phyloP scores from a whole-genome alignment of 1,284 basidiomycete genomes.

The Cryptococcus neoformans region DNA sequence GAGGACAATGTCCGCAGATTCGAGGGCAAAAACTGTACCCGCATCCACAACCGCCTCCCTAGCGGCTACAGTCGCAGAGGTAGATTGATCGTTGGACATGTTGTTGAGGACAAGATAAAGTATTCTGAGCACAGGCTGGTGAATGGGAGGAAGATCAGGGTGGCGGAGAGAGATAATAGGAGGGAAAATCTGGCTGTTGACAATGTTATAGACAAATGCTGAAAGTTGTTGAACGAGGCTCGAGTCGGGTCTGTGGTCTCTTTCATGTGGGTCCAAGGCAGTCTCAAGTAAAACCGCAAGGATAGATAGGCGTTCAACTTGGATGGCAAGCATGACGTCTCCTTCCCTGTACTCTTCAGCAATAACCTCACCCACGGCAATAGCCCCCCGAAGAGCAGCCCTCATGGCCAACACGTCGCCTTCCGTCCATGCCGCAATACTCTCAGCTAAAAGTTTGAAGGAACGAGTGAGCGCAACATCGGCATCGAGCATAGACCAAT shows the following conservation, averaged over 20 bases:
- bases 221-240: constrained; percentile 52
- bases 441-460: constrained; percentile 71
- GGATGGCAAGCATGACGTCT: constrained; percentile 79
- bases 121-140: constrained; percentile 73
- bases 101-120: constrained; percentile 68
- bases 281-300: constrained; percentile 73
- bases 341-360: constrained; percentile 69
- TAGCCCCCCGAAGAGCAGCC: constrained; percentile 60
- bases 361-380: constrained; percentile 63
- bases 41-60: constrained; percentile 28
- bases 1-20: constrained; percentile 38
- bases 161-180: constrained; percentile 72
- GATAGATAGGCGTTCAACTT: constrained; percentile 69
- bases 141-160: constrained; percentile 65
- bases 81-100: constrained; percentile 1
- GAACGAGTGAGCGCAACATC: constrained; percentile 71
- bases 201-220: constrained; percentile 61
- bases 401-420: constrained; percentile 58
- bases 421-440: constrained; percentile 63
- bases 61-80: constrained; percentile 9
- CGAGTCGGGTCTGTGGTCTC: constrained; percentile 44
- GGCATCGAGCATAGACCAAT: constrained; percentile 77
- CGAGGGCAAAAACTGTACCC: constrained; percentile 32
- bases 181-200: constrained; percentile 69
- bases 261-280: constrained; percentile 57